These are phyloP conservation scores for thale cress (Arabidopsis thaliana) DNA, from an alignment of 345 rosid genomes.

Conservation along the genomic window TAIR10.1 NC_003071.7:256501-257000, in stretches of 20 bases:
- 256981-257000: conserved; percentile 10
- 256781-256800: conserved; percentile 36
- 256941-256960: conserved; percentile 55
- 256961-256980: conserved; percentile 24
- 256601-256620: conserved; percentile 69
- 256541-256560: conserved; percentile 83
- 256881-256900: conserved; percentile 43
- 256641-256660: conserved; percentile 76
- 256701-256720: conserved; percentile 76
- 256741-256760: not conserved
- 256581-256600: conserved; percentile 66
- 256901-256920: conserved; percentile 68
- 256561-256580: conserved; percentile 89
- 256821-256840: conserved; percentile 46
- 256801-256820: conserved; percentile 34
- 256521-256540: conserved; percentile 77
- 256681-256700: conserved; percentile 77
- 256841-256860: conserved; percentile 52
- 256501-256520: conserved; percentile 58
- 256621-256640: conserved; percentile 61
- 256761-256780: conserved; percentile 33
- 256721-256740: conserved; percentile 54
- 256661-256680: conserved; percentile 79
- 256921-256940: conserved; percentile 74
- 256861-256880: conserved; percentile 40